These are phyloP conservation scores for Raffaelea ambrosiae DNA, from an alignment of 2,329 filamentous ascomycete genomes.

Conservation along the genomic window DNA sequence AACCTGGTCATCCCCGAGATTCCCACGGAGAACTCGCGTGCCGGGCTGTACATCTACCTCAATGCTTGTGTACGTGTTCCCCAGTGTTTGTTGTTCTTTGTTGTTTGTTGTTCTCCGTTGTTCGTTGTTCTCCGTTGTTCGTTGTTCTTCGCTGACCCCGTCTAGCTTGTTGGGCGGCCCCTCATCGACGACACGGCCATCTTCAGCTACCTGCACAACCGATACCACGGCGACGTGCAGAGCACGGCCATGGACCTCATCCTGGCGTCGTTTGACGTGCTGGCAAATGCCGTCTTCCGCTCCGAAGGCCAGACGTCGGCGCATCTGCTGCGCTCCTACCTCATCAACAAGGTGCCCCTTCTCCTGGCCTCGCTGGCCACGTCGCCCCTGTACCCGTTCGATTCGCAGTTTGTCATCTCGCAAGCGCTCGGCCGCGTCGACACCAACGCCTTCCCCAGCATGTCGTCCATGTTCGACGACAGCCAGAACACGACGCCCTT, in stretches of 20 bases:
- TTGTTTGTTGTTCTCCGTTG: background rate
- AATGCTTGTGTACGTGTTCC: slow-evolving; percentile 61
- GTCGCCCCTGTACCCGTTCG: slow-evolving; percentile 63
- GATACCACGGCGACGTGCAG: slow-evolving; percentile 72
- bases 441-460: slow-evolving; percentile 62
- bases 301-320: slow-evolving; percentile 49
- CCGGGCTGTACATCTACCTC: slow-evolving; percentile 77
- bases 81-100: background rate
- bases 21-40: slow-evolving; percentile 65
- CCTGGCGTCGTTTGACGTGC: slow-evolving; percentile 77
- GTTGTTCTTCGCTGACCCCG: slow-evolving; percentile 18
- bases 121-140: background rate
- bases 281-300: slow-evolving; percentile 77
- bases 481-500: slow-evolving; percentile 49
- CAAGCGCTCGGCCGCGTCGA: slow-evolving; percentile 74
- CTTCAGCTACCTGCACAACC: slow-evolving; percentile 72
- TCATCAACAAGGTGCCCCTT: slow-evolving; percentile 60
- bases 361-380: slow-evolving; percentile 38
- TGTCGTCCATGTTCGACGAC: slow-evolving; percentile 51
- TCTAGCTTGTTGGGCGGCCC: slow-evolving; percentile 71
- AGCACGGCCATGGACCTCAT: slow-evolving; percentile 74
- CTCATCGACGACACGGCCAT: slow-evolving; percentile 73
- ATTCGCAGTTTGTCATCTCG: slow-evolving; percentile 59
- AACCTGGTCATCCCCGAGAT: slow-evolving; percentile 52
- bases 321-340: slow-evolving; percentile 73